phyloP scores from a whole-genome alignment of 2,329 filamentous ascomycete species.

The Xylariales sp. region DNA sequence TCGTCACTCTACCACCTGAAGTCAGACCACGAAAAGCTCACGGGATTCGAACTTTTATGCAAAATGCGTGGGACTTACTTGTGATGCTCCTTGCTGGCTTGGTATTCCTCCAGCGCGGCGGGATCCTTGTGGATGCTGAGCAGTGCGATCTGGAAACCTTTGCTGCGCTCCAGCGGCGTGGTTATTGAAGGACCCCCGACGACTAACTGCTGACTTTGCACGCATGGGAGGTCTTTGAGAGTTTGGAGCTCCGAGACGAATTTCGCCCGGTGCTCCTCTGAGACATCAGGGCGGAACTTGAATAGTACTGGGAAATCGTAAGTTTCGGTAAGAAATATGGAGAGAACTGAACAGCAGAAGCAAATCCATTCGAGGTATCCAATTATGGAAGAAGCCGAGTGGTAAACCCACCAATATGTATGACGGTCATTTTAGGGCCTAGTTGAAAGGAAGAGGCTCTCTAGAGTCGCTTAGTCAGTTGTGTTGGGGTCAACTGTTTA shows the following conservation, averaged over 20 bases:
- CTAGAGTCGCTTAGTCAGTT: too few species aligned
- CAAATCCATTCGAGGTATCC: too few species aligned
- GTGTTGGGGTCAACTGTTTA: too few species aligned
- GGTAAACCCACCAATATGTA: too few species aligned
- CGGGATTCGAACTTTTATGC: background rate
- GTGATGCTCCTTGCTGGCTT: slow-evolving; percentile 48
- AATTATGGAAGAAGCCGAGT: too few species aligned
- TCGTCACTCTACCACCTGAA: slow-evolving; percentile 41
- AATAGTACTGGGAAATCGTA: slow-evolving; percentile 50
- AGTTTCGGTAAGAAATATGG: too few species aligned
- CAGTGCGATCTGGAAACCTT: slow-evolving; percentile 47
- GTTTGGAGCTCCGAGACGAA: slow-evolving; percentile 44
- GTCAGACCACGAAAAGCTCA: background rate
- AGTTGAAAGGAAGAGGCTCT: too few species aligned
- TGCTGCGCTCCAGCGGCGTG: slow-evolving; percentile 44
- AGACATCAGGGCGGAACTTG: slow-evolving; percentile 40
- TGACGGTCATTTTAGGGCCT: too few species aligned
- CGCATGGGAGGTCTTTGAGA: slow-evolving; percentile 42
- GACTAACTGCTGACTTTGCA: slow-evolving; percentile 41
- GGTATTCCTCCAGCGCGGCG: slow-evolving; percentile 43
- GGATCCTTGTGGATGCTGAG: slow-evolving; percentile 45
- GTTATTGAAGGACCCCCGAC: slow-evolving; percentile 51
- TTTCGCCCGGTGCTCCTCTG: slow-evolving; percentile 33
- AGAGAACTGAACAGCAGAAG: too few species aligned
- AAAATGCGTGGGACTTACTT: slow-evolving; percentile 23